These are phyloP conservation scores for Dictyostelium intermedium DNA, from an alignment of 78 protist species.

Conservation along the genomic window DNA sequence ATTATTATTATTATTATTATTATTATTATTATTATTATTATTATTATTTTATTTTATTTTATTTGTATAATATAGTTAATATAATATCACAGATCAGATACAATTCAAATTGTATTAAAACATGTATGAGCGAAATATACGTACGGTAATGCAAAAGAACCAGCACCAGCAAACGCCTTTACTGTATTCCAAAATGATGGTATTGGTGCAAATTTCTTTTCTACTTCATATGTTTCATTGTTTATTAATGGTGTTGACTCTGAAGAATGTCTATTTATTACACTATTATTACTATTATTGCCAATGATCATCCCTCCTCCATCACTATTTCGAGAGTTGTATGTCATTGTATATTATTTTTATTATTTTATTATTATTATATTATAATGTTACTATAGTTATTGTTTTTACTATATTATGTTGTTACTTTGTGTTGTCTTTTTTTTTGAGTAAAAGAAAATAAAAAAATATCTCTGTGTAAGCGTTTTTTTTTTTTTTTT, in stretches of 20 bases:
- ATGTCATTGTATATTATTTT: neutral
- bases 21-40: neutral
- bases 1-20: neutral
- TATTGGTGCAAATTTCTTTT: slow-evolving; percentile 19
- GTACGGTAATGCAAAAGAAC: slow-evolving; percentile 69
- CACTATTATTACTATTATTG: neutral
- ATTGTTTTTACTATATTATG: neutral
- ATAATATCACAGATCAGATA: too few species aligned
- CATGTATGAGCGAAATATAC: neutral
- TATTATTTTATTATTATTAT: neutral
- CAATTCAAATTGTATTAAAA: neutral
- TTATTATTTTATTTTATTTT: neutral
- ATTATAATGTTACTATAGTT: neutral
- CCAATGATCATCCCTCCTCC: neutral
- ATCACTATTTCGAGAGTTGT: neutral
- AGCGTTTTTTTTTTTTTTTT: neutral
- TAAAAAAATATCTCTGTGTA: neutral
- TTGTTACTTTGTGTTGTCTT: too few species aligned
- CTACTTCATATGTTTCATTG: neutral
- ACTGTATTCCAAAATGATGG: slow-evolving; percentile 58
- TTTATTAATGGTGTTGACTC: slow-evolving; percentile 12
- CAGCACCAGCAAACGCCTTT: slow-evolving; percentile 74
- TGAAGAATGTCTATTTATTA: neutral
- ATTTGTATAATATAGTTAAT: neutral
- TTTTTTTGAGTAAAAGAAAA: neutral